Evolutionary conservation across 768 basidiomycete species (phyloP).

Genomic region (Suillus fuscotomentosus): DNA sequence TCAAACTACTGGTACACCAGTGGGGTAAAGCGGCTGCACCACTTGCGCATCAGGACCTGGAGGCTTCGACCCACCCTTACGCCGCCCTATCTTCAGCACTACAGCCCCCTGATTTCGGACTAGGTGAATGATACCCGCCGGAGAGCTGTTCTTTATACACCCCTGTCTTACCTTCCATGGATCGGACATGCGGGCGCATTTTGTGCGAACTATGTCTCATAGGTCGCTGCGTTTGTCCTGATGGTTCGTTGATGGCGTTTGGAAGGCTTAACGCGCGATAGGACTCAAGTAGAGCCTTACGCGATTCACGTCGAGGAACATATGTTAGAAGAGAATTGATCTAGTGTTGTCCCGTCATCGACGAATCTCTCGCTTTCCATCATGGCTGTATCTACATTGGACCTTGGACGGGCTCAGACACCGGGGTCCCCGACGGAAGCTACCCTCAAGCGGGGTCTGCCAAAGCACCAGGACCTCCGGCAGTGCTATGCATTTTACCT

Average conservation of each 20-base stretch:
- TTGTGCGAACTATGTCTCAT: background rate
- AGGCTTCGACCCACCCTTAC: background rate
- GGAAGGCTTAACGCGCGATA: background rate
- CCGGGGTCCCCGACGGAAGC: too few relatives aligned
- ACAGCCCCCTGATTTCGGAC: background rate
- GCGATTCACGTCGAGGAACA: background rate
- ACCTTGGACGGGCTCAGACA: too few relatives aligned
- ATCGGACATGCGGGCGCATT: background rate
- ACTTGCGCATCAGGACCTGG: background rate
- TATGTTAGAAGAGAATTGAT: background rate
- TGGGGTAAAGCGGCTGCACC: background rate
- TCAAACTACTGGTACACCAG: background rate
- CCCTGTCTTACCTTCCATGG: background rate
- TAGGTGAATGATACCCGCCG: background rate
- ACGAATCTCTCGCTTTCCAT: background rate
- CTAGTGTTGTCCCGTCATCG: background rate
- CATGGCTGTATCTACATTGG: background rate
- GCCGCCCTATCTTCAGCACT: background rate
- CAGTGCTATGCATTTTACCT: background rate
- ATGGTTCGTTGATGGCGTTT: background rate
- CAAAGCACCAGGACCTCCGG: background rate
- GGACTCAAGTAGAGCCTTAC: background rate
- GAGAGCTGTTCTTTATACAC: background rate
- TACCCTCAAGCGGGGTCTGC: too few relatives aligned
- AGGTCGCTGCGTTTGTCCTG: background rate